These are phyloP conservation scores for Microascus cirrosus DNA, from an alignment of 2,329 filamentous ascomycete genomes.

Conservation along the genomic window DNA sequence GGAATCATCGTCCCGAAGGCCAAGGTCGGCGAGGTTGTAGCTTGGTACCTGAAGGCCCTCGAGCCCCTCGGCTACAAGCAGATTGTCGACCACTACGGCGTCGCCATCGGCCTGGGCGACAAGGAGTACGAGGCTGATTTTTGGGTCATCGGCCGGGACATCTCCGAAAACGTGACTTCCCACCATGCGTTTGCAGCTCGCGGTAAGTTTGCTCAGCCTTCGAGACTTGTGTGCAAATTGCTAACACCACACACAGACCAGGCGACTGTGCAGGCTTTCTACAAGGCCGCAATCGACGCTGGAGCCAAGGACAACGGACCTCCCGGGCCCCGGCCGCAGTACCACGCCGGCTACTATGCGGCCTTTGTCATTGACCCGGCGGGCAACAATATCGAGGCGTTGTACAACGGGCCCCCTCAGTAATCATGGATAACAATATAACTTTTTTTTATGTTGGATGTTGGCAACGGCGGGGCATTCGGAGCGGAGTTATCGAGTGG, in stretches of 20 bases:
- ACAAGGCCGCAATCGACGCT: slow-evolving; percentile 25
- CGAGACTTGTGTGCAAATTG: neutral
- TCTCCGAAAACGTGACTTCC: neutral
- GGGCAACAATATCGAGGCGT: slow-evolving; percentile 41
- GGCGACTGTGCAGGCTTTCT: slow-evolving; percentile 29
- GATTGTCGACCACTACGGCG: slow-evolving; percentile 12
- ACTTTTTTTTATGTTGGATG: neutral
- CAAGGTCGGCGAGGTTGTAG: slow-evolving; percentile 15
- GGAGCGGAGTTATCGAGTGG: neutral
- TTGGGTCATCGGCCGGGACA: neutral
- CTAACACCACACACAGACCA: slow-evolving; percentile 17
- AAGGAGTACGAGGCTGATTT: neutral
- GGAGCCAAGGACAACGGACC: slow-evolving; percentile 36
- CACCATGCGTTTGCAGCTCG: neutral
- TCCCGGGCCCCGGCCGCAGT: slow-evolving; percentile 31
- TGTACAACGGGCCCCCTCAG: slow-evolving; percentile 13
- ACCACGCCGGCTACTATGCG: slow-evolving; percentile 34
- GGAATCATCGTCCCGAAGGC: slow-evolving; percentile 16
- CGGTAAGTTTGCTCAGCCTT: neutral
- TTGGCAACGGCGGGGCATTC: neutral
- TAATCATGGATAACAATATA: neutral
- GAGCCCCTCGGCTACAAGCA: slow-evolving; percentile 23
- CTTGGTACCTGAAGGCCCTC: slow-evolving; percentile 22
- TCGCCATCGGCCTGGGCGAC: slow-evolving; percentile 10
- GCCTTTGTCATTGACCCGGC: slow-evolving; percentile 37